Evolutionary conservation across 1,284 basidiomycete genomes (phyloP), one percentile per base, ranked within the genome.

Genomic region (Papiliotrema terrestris): DNA sequence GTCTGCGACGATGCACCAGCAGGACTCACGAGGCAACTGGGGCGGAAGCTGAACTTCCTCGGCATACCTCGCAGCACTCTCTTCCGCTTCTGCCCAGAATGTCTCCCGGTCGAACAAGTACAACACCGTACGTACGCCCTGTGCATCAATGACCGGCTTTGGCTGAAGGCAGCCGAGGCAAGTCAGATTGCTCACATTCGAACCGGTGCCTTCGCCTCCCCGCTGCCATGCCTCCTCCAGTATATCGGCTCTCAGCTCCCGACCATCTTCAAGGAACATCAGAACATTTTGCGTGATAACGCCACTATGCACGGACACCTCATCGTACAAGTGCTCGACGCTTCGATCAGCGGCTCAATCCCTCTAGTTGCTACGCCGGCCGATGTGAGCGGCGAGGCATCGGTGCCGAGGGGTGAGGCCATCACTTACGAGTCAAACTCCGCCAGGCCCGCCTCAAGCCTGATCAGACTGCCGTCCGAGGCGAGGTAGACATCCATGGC

Each of bases 41-140:
- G 68, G 71, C 1, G 72, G 73, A 9, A 72, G 56, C 26, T 64
- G 54, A 0, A 74, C 51, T 13, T 69, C 69, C 51, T 75, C 73
- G 45, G 68, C 59, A 32, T 68, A 61, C 42, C 68, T 61, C 6
- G 47, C 54, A 1, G 68, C 71, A 67, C 68, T 72, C 26, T 60
- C 55, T 35, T 74, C 72, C 1, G 71, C 60, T 14, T 74, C 71
- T 22, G 62, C 61, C 58, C 66, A 75, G 62, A 75, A 75, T 1
- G 71, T 72, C 51, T 72, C 72, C 42, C 71, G 54, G 44, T 75
- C 72, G 64, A 67, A 75, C 32, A 73, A 55, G 48, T 71, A 74
- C 23, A 74, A 48, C 1, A 55, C 44, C 35, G 54, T 49, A 8
- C 25, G 14, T 13, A 36, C 43, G 8, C 51, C 42, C 57, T 59